Conservation (phyloP, 805 yeast species). For the Saccharomycopsis lassenensis region DNA sequence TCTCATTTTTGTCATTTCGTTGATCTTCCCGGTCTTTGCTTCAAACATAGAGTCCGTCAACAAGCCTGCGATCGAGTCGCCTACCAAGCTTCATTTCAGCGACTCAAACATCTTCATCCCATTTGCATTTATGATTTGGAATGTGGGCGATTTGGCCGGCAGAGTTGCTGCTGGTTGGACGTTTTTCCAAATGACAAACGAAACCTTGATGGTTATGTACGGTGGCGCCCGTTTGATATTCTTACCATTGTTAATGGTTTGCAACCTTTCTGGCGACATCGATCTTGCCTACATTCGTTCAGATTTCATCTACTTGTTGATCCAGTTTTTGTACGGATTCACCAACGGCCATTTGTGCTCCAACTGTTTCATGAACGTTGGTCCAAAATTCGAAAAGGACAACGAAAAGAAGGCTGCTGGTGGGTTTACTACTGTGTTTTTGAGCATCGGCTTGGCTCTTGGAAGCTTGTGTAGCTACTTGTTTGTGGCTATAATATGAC, state of each 20-base stretch:
- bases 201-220: conserved; percentile 37
- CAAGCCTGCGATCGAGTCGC: conserved; percentile 19
- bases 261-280: conserved; percentile 41
- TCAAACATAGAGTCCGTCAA: conserved; percentile 48
- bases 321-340: conserved; percentile 74
- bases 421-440: conserved; percentile 75
- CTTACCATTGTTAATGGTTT: conserved; percentile 62
- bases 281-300: conserved; percentile 33
- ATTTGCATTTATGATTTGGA: conserved; percentile 75
- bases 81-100: conserved; percentile 11
- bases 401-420: conserved; percentile 86
- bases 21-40: conserved; percentile 87
- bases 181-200: conserved; percentile 31
- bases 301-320: conserved; percentile 53
- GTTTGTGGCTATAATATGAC: conserved; percentile 31
- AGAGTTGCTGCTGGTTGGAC: conserved; percentile 52
- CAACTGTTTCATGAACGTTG: conserved; percentile 68
- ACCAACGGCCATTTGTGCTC: conserved; percentile 83
- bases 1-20: conserved; percentile 59
- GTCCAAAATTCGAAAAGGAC: conserved; percentile 45
- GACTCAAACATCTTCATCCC: conserved; percentile 47
- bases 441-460: conserved; percentile 64
- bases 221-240: conserved; percentile 46
- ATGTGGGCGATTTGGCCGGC: conserved; percentile 77
- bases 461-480: conserved; percentile 74